A percentile compares a stretch with the other conserved stretches of the same genome.
Conservation (phyloP, 768 basidiomycete species). For the Trametes sanguinea region DNA sequence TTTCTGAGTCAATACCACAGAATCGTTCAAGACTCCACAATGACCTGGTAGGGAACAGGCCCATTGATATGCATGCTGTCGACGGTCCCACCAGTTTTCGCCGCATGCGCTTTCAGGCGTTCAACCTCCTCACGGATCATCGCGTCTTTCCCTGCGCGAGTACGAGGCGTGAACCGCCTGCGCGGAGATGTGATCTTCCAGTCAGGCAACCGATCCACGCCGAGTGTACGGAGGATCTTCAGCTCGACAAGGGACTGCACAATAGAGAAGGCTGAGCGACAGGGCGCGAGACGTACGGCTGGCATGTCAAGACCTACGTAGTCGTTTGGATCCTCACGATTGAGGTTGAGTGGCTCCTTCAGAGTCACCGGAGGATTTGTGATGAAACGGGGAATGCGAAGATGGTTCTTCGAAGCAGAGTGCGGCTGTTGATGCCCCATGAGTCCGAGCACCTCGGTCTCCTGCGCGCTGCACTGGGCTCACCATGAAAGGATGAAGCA, state of each 20-base stretch:
- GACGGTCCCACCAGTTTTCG: conserved; percentile 26
- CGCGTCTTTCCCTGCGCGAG: conserved; percentile 31
- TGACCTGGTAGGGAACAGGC: conserved; percentile 27
- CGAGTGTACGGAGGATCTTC: conserved; percentile 37
- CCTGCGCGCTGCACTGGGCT: background rate
- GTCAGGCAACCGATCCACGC: conserved; percentile 26
- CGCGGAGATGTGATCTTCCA: conserved; percentile 29
- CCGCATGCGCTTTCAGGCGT: conserved; percentile 30
- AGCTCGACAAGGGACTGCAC: conserved; percentile 36
- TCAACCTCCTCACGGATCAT: conserved; percentile 29
- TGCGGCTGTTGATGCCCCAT: conserved; percentile 24
- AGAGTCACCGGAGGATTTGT: conserved; percentile 41
- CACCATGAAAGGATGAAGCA: conserved; percentile 41
- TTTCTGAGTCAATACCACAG: background rate
- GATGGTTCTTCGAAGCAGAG: conserved; percentile 38
- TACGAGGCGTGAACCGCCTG: conserved; percentile 27
- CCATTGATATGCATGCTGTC: conserved; percentile 34
- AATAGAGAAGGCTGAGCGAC: conserved; percentile 1
- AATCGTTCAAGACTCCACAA: conserved; percentile 7
- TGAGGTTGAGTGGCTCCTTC: conserved; percentile 37
- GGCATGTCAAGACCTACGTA: conserved; percentile 25
- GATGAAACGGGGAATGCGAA: conserved; percentile 38
- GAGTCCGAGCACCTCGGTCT: background rate
- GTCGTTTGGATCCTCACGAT: conserved; percentile 31
- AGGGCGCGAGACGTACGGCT: background rate